phyloP scores from a whole-genome alignment of 371 early-diverging fungal species.

The Furculomyces boomerangus region DNA sequence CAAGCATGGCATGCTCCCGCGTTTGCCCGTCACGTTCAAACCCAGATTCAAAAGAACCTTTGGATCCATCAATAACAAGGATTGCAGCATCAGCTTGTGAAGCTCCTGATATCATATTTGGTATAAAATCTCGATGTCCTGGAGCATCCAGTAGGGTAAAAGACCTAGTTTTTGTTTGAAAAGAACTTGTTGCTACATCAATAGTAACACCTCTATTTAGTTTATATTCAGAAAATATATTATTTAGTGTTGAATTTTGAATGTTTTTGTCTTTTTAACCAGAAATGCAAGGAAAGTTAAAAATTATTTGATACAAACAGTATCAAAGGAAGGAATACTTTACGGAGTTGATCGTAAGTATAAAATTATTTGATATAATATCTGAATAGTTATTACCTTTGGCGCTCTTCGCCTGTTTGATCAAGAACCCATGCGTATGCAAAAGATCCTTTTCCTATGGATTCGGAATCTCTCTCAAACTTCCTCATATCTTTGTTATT shows the following conservation, averaged over 20 bases:
- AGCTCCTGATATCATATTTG: constrained; percentile 99
- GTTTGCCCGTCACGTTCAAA: constrained; percentile 95
- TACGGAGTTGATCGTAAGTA: no score
- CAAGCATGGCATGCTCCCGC: constrained; percentile 84
- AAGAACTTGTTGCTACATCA: constrained; percentile 81
- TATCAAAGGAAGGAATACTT: no score
- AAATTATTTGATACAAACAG: no score
- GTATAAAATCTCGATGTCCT: constrained; percentile 97
- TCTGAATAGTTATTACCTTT: constrained; percentile 40
- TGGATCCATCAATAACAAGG: constrained; percentile 80
- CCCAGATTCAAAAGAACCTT: constrained; percentile 94
- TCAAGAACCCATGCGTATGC: constrained; percentile 93
- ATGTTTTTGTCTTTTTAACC: no score
- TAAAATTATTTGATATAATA: neutral
- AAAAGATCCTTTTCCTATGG: constrained; percentile 83
- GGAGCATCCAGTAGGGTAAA: constrained; percentile 94
- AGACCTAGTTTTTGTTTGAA: constrained; percentile 58
- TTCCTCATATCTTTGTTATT: constrained; percentile 75
- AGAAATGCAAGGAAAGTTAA: no score
- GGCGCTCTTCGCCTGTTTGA: constrained; percentile 80
- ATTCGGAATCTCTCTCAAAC: constrained; percentile 84
- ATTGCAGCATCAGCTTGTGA: constrained; percentile 93
- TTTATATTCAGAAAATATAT: neutral
- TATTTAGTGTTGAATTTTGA: no score
- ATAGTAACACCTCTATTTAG: constrained; percentile 87